Conservation (phyloP, 169 alveolate species). For the Plasmodium chabaudi region DNA sequence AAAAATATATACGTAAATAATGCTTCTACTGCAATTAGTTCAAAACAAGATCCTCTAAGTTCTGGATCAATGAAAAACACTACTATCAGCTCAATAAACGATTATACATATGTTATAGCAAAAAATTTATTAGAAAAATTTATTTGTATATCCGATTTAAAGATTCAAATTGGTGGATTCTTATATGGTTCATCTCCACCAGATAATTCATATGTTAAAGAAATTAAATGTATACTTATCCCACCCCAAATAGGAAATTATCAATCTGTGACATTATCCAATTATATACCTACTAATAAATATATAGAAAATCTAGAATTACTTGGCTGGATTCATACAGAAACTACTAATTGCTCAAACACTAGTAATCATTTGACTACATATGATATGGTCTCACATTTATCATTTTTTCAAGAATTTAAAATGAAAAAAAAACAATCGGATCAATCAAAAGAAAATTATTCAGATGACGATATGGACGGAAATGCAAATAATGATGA, state of each 20-base stretch:
- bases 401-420: constrained; percentile 65
- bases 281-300: constrained; percentile 94
- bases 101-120: constrained; percentile 96
- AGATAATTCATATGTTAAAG: constrained; percentile 89
- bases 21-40: constrained; percentile 79
- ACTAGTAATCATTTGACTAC: constrained; percentile 85
- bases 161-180: constrained; percentile 98
- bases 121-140: constrained; percentile 97
- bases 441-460: not conserved
- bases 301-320: constrained; percentile 95
- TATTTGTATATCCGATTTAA: constrained; percentile 97
- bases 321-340: constrained; percentile 98
- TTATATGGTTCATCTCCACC: constrained; percentile 92
- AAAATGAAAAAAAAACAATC: constrained; percentile 28
- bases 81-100: constrained; percentile 79
- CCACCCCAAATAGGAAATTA: constrained; percentile 99
- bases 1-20: constrained; percentile 96
- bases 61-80: constrained; percentile 68
- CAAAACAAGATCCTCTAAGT: no score
- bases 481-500: constrained; percentile 15
- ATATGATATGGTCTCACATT: constrained; percentile 77
- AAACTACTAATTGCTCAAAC: constrained; percentile 90
- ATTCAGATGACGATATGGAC: constrained; percentile 16
- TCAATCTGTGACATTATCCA: constrained; percentile 93
- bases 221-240: constrained; percentile 95